Percentiles rank a stretch among this genome's conserved stretches.
phyloP scores from a whole-genome alignment of 139 green algal species.

The Spirogloea muscicola region DNA sequence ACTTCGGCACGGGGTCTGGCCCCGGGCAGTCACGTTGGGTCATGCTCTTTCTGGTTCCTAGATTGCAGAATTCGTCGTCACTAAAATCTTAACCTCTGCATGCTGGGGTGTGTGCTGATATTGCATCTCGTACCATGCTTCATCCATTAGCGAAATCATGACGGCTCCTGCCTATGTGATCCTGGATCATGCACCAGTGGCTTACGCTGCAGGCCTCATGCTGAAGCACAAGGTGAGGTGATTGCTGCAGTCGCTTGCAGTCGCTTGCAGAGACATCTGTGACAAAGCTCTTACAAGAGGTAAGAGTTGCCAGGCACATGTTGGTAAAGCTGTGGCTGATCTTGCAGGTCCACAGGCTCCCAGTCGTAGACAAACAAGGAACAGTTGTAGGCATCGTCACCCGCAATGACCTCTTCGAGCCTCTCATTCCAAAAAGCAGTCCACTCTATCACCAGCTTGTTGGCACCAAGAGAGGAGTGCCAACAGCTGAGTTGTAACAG shows the following conservation, averaged over 20 bases:
- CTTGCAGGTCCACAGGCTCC: conserved; percentile 55
- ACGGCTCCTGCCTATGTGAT: conserved; percentile 21
- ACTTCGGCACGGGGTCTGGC: too few relatives aligned
- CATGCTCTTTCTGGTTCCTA: too few relatives aligned
- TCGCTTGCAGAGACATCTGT: background rate
- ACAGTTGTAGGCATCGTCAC: conserved; percentile 59
- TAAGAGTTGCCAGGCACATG: too few relatives aligned
- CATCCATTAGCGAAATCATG: conserved; percentile 3
- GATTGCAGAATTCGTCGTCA: too few relatives aligned
- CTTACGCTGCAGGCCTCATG: conserved; percentile 45
- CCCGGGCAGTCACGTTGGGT: too few relatives aligned
- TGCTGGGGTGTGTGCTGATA: too few relatives aligned
- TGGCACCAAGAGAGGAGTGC: too few relatives aligned
- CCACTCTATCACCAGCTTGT: too few relatives aligned
- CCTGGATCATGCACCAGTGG: conserved; percentile 14
- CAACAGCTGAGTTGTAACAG: too few relatives aligned
- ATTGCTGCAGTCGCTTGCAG: background rate
- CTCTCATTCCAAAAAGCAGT: conserved; percentile 47
- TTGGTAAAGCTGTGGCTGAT: too few relatives aligned
- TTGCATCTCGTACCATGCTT: background rate
- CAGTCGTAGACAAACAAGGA: conserved; percentile 55
- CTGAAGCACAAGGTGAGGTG: conserved; percentile 44
- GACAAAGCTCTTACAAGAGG: too few relatives aligned
- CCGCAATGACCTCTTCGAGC: conserved; percentile 63
- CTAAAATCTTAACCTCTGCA: too few relatives aligned